Conservation (phyloP, 164 flowering plant species). For the Dillenia suffruticosa region DNA sequence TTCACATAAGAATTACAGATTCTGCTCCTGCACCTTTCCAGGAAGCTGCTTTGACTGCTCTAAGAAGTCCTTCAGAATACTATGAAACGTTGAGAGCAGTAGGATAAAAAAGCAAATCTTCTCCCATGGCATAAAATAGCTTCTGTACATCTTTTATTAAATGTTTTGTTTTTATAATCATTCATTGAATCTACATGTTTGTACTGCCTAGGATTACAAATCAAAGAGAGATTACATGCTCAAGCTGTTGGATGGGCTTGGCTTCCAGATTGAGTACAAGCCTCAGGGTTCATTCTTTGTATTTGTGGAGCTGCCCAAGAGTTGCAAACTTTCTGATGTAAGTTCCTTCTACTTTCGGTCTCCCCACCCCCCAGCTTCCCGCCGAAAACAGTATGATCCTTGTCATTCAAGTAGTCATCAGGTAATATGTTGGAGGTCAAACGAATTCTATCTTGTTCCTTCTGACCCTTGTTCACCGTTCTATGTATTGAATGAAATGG, state of each 20-base stretch:
- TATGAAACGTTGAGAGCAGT: conserved; percentile 52
- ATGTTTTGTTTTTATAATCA: neutral
- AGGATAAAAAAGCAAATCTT: neutral
- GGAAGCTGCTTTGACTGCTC: conserved; percentile 78
- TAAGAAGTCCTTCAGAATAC: conserved; percentile 49
- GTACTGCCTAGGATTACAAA: conserved; percentile 49
- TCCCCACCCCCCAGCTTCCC: too few relatives aligned
- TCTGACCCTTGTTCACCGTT: too few relatives aligned
- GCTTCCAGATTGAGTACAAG: conserved; percentile 49
- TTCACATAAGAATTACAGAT: conserved; percentile 64
- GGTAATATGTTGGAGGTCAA: too few relatives aligned
- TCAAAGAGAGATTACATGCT: conserved; percentile 52
- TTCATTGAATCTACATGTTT: neutral
- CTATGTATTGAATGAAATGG: too few relatives aligned
- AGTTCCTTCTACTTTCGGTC: conserved; percentile 14
- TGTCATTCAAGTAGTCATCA: too few relatives aligned
- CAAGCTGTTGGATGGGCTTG: conserved; percentile 43
- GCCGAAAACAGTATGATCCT: too few relatives aligned
- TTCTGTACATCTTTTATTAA: neutral
- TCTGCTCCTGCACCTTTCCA: conserved; percentile 93
- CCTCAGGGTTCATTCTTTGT: conserved; percentile 78
- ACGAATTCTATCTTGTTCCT: too few relatives aligned
- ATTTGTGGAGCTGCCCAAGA: conserved; percentile 71
- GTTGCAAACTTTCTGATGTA: conserved; percentile 69
- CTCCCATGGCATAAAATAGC: neutral